Conservation (phyloP, 192 early-diverging fungal genomes). For the Coemansia sp. region DNA sequence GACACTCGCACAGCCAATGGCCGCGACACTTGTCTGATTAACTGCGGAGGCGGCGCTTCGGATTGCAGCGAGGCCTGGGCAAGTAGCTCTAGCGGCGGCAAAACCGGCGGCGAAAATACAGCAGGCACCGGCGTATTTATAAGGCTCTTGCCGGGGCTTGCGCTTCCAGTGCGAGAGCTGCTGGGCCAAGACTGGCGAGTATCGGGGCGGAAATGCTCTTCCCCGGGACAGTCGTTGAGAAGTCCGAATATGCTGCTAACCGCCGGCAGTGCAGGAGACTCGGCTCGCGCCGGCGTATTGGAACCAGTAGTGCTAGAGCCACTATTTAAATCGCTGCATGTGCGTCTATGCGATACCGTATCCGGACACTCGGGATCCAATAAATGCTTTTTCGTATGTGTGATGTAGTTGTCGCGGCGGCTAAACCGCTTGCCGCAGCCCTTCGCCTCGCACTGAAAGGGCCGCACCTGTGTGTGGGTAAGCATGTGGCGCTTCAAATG, state of each 20-base stretch:
- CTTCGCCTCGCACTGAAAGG: constrained; percentile 71
- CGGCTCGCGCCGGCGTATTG: neutral
- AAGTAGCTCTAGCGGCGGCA: constrained; percentile 41
- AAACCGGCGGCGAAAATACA: neutral
- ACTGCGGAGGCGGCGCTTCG: neutral
- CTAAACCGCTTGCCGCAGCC: constrained; percentile 82
- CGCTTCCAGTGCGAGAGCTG: neutral
- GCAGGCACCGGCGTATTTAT: neutral
- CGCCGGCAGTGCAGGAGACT: neutral
- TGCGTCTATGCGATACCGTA: neutral
- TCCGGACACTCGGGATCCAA: constrained; percentile 2
- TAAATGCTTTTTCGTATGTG: constrained; percentile 44
- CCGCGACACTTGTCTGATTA: neutral
- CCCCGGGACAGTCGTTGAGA: constrained; percentile 16
- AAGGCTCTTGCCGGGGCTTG: neutral
- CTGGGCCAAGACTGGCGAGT: neutral
- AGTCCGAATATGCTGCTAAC: constrained; percentile 39
- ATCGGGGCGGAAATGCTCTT: neutral
- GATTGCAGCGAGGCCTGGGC: constrained; percentile 30
- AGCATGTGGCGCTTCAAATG: constrained; percentile 86
- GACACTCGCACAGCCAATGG: neutral
- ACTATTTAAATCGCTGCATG: constrained; percentile 10
- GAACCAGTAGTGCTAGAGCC: constrained; percentile 2
- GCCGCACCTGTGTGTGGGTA: constrained; percentile 86
- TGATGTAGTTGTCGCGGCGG: constrained; percentile 74